phyloP scores from a whole-genome alignment of 805 yeast genomes.

The Yarrowia divulgata region DNA sequence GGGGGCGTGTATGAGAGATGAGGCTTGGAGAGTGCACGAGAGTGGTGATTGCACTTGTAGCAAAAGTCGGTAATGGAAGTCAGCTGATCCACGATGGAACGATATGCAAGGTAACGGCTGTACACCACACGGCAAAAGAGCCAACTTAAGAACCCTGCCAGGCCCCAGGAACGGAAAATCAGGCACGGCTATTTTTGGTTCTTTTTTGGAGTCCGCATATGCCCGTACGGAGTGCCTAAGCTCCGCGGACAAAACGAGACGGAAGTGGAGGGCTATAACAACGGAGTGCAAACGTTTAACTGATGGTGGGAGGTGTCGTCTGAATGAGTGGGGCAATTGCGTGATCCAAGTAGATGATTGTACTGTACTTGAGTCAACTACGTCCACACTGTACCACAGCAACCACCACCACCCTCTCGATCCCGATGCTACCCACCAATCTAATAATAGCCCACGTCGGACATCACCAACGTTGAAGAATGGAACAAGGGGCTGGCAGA shows the following conservation, averaged over 20 bases:
- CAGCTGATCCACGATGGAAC: too few relatives aligned
- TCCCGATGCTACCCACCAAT: conserved; percentile 4
- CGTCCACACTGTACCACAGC: too few relatives aligned
- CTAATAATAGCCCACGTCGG: conserved; percentile 19
- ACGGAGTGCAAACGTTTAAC: too few relatives aligned
- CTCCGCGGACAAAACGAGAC: not conserved
- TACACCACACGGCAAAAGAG: not conserved
- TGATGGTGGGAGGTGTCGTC: too few relatives aligned
- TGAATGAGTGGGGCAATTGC: too few relatives aligned
- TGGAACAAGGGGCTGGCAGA: conserved; percentile 28
- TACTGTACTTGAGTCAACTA: too few relatives aligned
- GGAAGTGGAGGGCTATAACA: too few relatives aligned
- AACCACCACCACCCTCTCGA: not conserved
- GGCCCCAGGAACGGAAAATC: conserved; percentile 18
- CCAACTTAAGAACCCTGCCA: conserved; percentile 29
- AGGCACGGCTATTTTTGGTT: conserved; percentile 36
- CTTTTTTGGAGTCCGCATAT: conserved; percentile 3
- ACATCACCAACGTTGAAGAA: conserved; percentile 31
- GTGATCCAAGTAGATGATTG: too few relatives aligned
- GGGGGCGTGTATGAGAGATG: not conserved
- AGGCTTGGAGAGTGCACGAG: too few relatives aligned
- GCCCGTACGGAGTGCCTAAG: conserved; percentile 1
- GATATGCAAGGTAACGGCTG: conserved; percentile 7
- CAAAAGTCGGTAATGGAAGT: too few relatives aligned
- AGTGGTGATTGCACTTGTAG: too few relatives aligned